Conservation (phyloP, 2,329 filamentous ascomycete genomes). For the Penicillium sp. region DNA sequence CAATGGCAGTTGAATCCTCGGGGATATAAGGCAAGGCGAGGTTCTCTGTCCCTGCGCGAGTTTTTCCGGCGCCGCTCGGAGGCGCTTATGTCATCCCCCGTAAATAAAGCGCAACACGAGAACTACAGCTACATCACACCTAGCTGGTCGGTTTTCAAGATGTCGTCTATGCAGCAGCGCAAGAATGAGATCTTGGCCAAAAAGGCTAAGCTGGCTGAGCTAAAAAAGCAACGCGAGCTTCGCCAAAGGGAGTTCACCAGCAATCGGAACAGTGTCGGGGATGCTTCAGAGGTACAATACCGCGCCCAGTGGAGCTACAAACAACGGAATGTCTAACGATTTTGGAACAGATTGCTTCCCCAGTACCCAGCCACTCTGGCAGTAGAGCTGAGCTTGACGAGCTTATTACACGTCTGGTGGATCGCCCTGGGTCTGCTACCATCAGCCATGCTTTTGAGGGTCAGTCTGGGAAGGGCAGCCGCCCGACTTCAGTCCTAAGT, state of each 20-base stretch:
- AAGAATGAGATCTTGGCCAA: conserved; percentile 96
- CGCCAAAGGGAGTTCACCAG: conserved; percentile 73
- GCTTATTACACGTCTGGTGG: conserved; percentile 80
- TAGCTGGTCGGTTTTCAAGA: conserved; percentile 16
- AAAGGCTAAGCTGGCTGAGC: conserved; percentile 92
- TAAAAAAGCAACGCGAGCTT: conserved; percentile 87
- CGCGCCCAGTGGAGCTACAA: conserved; percentile 5
- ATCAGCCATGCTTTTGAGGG: conserved; percentile 53
- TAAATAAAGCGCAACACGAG: conserved; percentile 27
- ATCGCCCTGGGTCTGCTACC: conserved; percentile 70
- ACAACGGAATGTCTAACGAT: conserved; percentile 14
- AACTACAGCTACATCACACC: conserved; percentile 12
- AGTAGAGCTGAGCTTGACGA: conserved; percentile 73
- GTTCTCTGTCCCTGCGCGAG: conserved; percentile 40
- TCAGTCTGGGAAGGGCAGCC: conserved; percentile 59
- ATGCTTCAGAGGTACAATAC: conserved; percentile 66
- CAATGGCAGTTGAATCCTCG: conserved; percentile 39
- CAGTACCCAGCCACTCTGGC: conserved; percentile 67
- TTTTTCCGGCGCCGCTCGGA: conserved; percentile 41
- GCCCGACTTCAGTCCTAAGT: conserved; percentile 84
- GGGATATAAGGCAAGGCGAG: conserved; percentile 31
- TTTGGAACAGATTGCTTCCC: conserved; percentile 60
- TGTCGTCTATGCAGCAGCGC: conserved; percentile 62
- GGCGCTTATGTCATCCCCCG: conserved; percentile 41
- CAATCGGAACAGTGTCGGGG: conserved; percentile 67